These are phyloP conservation scores for Heterobasidion irregulare DNA, from an alignment of 1,284 basidiomycete species.

Conservation along the genomic window DNA sequence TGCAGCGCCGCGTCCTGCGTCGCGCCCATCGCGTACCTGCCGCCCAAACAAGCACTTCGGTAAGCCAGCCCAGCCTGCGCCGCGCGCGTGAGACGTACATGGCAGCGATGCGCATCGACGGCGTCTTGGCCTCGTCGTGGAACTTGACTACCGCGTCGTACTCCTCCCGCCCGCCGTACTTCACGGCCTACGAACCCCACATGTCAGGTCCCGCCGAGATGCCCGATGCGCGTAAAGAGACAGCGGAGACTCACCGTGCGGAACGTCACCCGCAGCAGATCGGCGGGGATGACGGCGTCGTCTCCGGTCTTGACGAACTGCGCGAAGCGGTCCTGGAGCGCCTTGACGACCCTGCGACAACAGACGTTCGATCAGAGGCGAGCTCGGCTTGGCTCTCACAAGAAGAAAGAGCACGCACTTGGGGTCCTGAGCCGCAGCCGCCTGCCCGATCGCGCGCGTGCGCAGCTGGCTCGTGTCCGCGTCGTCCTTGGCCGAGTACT, in stretches of 20 bases:
- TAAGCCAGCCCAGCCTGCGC: not conserved
- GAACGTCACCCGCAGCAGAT: conserved; percentile 55
- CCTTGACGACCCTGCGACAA: conserved; percentile 54
- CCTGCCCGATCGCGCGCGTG: conserved; percentile 65
- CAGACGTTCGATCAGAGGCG: not conserved
- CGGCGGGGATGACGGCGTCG: conserved; percentile 73
- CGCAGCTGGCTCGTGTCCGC: conserved; percentile 72
- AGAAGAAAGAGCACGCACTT: conserved; percentile 26
- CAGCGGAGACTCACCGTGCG: conserved; percentile 30
- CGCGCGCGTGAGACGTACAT: conserved; percentile 37
- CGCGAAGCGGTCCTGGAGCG: conserved; percentile 71
- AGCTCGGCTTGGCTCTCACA: not conserved
- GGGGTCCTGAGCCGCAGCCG: conserved; percentile 57
- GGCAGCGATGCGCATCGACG: conserved; percentile 59
- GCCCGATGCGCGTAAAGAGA: not conserved
- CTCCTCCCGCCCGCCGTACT: conserved; percentile 52
- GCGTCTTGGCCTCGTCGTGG: conserved; percentile 68
- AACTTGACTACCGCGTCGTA: conserved; percentile 71
- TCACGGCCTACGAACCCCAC: conserved; percentile 12
- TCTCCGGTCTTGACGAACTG: conserved; percentile 69
- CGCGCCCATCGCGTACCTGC: conserved; percentile 32
- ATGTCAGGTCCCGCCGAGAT: not conserved
- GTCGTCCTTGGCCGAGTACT: conserved; percentile 63
- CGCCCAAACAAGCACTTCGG: not conserved
- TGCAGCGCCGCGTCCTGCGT: conserved; percentile 38